phyloP scores from a whole-genome alignment of 1,139 yeast genomes.

The Nadsonia starkeyi-henricii region DNA sequence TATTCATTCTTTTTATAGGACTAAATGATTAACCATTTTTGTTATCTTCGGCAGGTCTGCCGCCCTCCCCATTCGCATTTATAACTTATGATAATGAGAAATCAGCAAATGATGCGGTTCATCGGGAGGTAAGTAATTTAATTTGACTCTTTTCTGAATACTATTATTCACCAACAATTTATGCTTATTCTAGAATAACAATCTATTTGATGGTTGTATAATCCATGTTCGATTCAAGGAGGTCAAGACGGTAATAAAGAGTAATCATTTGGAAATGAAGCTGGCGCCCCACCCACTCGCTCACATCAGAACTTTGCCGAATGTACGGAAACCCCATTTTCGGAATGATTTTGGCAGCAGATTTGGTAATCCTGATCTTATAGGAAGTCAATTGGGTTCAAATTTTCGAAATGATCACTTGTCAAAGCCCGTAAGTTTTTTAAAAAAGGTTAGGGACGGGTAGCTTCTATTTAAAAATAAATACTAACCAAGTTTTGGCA shows the following conservation, averaged over 20 bases:
- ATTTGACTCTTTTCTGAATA: neutral
- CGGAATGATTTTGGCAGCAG: neutral
- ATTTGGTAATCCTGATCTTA: no score
- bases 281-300: constrained; percentile 16
- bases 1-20: no score
- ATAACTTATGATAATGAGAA: constrained; percentile 47
- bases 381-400: no score
- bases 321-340: neutral
- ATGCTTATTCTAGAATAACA: constrained; percentile 45
- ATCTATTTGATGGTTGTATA: constrained; percentile 55
- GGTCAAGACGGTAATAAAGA: constrained; percentile 25
- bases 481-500: no score
- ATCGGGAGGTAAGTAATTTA: neutral
- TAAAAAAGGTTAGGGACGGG: no score
- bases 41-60: neutral
- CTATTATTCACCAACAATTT: neutral
- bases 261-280: constrained; percentile 10
- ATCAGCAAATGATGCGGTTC: constrained; percentile 17
- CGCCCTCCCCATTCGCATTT: constrained; percentile 45
- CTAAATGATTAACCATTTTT: no score
- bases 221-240: constrained; percentile 79
- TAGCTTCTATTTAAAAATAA: no score
- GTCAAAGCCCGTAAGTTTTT: no score
- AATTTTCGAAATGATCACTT: no score
- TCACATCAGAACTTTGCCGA: no score